phyloP scores from a whole-genome alignment of 179 eudicot genomes.

The Sideroxylon spinosum region DNA sequence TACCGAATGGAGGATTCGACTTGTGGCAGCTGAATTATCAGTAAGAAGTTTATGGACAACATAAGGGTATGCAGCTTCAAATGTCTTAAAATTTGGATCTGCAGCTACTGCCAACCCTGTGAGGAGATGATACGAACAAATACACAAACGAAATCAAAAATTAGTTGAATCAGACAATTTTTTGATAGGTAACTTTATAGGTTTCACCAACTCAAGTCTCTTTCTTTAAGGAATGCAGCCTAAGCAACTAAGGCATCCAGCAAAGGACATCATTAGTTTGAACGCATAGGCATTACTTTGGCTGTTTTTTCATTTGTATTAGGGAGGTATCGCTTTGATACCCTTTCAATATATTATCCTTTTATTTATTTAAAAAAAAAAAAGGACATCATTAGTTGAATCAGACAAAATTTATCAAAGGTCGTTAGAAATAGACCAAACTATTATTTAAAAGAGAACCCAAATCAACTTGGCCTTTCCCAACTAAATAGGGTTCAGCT shows the following conservation, averaged over 20 bases:
- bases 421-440: neutral
- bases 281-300: no score
- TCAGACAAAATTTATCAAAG: constrained; percentile 2
- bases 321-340: no score
- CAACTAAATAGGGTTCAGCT: no score
- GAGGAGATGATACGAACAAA: constrained; percentile 6
- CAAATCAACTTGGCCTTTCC: no score
- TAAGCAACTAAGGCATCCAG: no score
- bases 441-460: neutral
- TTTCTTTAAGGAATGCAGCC: no score
- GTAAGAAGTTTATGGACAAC: constrained; percentile 89
- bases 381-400: neutral
- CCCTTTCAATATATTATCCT: no score
- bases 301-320: no score
- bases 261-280: no score
- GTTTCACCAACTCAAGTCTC: no score
- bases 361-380: no score
- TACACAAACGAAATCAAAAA: neutral
- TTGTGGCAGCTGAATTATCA: constrained; percentile 75
- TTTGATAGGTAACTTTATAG: no score
- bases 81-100: constrained; percentile 79
- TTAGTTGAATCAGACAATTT: constrained; percentile 11
- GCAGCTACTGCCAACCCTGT: constrained; percentile 89
- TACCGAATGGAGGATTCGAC: constrained; percentile 79
- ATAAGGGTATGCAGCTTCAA: constrained; percentile 93